Conservation (phyloP, 2,329 filamentous ascomycete genomes). For the Fusarium nematophilum region DNA sequence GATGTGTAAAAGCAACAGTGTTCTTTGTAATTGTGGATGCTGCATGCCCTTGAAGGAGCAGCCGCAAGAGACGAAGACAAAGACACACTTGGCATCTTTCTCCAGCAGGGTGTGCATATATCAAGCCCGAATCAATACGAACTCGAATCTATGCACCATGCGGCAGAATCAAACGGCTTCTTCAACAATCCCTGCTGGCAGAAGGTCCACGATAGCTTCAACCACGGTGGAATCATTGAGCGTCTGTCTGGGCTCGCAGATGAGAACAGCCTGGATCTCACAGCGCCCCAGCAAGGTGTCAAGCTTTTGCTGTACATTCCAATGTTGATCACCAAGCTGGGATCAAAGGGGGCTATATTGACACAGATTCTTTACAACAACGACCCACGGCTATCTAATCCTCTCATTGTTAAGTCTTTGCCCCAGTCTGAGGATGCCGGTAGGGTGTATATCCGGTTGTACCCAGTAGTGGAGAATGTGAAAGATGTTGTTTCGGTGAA, state of each 20-base stretch:
- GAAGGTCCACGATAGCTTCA: slow-evolving; percentile 79
- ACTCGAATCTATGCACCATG: slow-evolving; percentile 79
- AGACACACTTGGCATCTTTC: slow-evolving; percentile 70
- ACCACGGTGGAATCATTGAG: slow-evolving; percentile 79
- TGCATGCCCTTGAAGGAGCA: too few species aligned
- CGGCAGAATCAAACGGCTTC: slow-evolving; percentile 73
- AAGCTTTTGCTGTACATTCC: slow-evolving; percentile 91
- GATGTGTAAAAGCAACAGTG: too few species aligned
- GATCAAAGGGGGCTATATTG: slow-evolving; percentile 78
- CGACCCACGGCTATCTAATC: slow-evolving; percentile 77
- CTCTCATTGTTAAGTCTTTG: too few species aligned
- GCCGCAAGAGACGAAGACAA: too few species aligned
- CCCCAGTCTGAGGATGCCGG: too few species aligned
- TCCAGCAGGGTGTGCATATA: slow-evolving; percentile 73
- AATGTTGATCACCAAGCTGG: slow-evolving; percentile 86
- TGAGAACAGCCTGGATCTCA: slow-evolving; percentile 76
- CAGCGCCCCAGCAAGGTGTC: slow-evolving; percentile 84
- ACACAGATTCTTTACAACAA: slow-evolving; percentile 75
- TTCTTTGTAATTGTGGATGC: too few species aligned
- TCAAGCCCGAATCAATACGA: slow-evolving; percentile 88
- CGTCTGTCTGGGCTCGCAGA: slow-evolving; percentile 77
- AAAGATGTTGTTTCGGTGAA: slow-evolving; percentile 88
- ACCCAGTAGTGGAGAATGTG: slow-evolving; percentile 74
- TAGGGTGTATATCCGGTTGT: slow-evolving; percentile 84
- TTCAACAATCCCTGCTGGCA: slow-evolving; percentile 83